phyloP scores from a whole-genome alignment of 495 filamentous ascomycete genomes.

The Hypoxylon fragiforme region DNA sequence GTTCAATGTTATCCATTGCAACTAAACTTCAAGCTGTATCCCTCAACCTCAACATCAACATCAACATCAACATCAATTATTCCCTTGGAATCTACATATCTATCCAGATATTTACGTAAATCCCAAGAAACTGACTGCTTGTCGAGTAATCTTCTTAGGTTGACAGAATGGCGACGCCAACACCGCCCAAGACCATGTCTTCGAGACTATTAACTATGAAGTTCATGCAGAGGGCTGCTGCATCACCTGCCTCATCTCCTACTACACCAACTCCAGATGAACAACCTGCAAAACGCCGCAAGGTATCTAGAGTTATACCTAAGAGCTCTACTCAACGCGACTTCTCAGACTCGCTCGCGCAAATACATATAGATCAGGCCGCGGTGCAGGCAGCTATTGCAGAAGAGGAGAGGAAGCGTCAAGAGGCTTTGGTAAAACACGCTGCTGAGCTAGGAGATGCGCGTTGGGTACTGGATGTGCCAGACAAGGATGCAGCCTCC shows the following conservation, averaged over 20 bases:
- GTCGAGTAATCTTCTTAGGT: not conserved
- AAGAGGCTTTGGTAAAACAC: constrained; percentile 68
- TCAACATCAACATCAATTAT: too few relatives aligned
- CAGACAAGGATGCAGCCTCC: constrained; percentile 17
- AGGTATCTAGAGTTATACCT: constrained; percentile 33
- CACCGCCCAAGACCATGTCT: constrained; percentile 74
- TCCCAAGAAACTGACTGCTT: not conserved
- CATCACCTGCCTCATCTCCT: constrained; percentile 52
- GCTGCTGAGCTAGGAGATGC: constrained; percentile 80
- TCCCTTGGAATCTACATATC: too few relatives aligned
- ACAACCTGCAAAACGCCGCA: constrained; percentile 58
- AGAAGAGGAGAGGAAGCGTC: constrained; percentile 73
- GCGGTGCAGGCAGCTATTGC: constrained; percentile 69
- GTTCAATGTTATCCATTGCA: too few relatives aligned
- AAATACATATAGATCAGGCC: constrained; percentile 44
- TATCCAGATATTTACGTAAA: not conserved
- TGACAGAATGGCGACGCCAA: constrained; percentile 43
- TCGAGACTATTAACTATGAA: constrained; percentile 93
- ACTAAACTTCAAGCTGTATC: too few relatives aligned
- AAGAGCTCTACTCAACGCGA: constrained; percentile 12
- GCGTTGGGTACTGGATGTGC: constrained; percentile 74
- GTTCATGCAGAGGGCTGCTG: constrained; percentile 95
- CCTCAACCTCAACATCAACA: too few relatives aligned
- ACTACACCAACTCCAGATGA: constrained; percentile 45
- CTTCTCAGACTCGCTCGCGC: constrained; percentile 35